Percentiles rank a stretch among this genome's conserved stretches.
Evolutionary conservation across 495 filamentous ascomycete species (phyloP).

Genomic region (Talaromyces trachyspermus): DNA sequence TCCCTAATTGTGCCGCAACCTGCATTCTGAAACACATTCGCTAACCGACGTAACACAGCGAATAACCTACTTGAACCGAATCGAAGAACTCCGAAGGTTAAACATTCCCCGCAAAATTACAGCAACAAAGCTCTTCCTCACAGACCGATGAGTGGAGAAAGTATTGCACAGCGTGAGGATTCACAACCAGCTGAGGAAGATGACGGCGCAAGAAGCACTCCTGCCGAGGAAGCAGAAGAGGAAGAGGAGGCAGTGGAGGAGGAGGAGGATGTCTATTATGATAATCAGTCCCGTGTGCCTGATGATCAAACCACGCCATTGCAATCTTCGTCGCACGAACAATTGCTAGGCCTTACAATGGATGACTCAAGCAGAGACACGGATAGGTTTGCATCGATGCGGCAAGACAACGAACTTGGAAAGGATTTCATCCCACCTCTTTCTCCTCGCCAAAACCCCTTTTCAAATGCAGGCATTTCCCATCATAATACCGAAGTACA

Average conservation of each 20-base stretch:
- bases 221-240: no score
- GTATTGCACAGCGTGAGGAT: slow-evolving; percentile 2
- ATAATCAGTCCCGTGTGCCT: no score
- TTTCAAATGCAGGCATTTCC: not conserved
- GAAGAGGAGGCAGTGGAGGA: no score
- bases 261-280: no score
- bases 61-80: slow-evolving; percentile 80
- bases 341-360: no score
- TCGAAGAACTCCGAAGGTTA: slow-evolving; percentile 71
- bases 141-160: slow-evolving; percentile 58
- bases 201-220: no score
- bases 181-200: slow-evolving; percentile 13
- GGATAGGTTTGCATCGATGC: not conserved
- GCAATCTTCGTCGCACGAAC: no score
- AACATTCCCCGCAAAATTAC: slow-evolving; percentile 48
- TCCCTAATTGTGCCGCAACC: not conserved
- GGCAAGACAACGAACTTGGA: not conserved
- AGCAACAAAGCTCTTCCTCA: slow-evolving; percentile 69
- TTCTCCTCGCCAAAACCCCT: not conserved
- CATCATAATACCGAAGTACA: not conserved
- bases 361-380: not conserved
- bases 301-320: no score
- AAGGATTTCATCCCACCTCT: not conserved
- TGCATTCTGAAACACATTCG: not conserved
- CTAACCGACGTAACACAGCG: slow-evolving; percentile 45